Percentiles rank a stretch among this genome's conserved stretches.
phyloP scores from a whole-genome alignment of 2,329 filamentous ascomycete species.

The Phialophora chinensis region DNA sequence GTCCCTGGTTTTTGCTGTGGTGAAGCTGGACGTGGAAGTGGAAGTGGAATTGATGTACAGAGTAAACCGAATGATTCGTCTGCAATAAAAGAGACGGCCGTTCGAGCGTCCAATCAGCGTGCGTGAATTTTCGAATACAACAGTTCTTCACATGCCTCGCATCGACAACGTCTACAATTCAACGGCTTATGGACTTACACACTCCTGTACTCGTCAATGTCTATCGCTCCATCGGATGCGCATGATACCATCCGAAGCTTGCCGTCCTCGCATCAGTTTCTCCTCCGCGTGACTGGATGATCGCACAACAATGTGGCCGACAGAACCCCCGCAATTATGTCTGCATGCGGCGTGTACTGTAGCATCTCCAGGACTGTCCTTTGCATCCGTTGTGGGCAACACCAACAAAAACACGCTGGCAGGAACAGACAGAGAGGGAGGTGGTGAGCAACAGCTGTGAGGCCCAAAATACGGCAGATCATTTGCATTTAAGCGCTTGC shows the following conservation, averaged over 20 bases:
- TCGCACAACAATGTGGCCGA: not conserved
- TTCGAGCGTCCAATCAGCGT: not conserved
- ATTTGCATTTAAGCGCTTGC: not conserved
- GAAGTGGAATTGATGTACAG: not conserved
- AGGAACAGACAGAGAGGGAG: not conserved
- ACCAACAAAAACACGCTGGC: not conserved
- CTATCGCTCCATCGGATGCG: not conserved
- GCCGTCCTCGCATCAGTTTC: not conserved
- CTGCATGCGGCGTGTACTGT: too few species aligned
- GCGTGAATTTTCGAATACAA: not conserved
- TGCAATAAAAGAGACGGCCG: not conserved
- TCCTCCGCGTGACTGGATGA: not conserved
- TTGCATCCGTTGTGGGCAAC: not conserved
- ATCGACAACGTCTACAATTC: not conserved
- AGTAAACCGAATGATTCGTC: not conserved
- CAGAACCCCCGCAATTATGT: too few species aligned
- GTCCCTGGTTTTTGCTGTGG: not conserved
- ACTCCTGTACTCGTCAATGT: not conserved
- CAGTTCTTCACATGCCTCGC: not conserved
- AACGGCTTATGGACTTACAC: not conserved
- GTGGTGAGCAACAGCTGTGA: not conserved
- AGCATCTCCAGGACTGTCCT: too few species aligned
- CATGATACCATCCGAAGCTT: not conserved
- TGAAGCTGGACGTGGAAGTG: not conserved
- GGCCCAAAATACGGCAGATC: not conserved